These are phyloP conservation scores for Torulaspora delbrueckii DNA, from an alignment of 805 yeast genomes.

Conservation along the genomic window DNA sequence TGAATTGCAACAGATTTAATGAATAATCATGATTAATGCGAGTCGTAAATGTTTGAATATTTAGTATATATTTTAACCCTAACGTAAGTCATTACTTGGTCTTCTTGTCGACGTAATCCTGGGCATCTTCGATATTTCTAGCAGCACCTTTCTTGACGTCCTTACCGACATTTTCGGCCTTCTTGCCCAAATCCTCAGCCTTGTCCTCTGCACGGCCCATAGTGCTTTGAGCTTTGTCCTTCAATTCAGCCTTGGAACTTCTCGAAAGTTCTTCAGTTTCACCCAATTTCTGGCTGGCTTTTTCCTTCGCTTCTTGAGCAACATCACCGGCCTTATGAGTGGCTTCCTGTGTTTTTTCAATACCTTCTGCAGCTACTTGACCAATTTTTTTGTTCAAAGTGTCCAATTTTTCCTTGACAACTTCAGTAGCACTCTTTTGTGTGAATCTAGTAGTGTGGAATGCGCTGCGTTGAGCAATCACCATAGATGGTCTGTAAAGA, in stretches of 20 bases:
- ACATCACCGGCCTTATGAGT: constrained; percentile 13
- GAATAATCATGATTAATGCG: not conserved
- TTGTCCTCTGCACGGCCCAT: constrained; percentile 14
- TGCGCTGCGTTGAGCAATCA: constrained; percentile 6
- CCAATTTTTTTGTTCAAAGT: constrained; percentile 26
- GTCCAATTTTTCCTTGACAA: constrained; percentile 20
- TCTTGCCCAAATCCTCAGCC: constrained; percentile 7
- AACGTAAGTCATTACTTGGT: constrained; percentile 1
- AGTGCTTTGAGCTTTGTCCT: constrained; percentile 4
- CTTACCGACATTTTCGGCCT: constrained; percentile 9
- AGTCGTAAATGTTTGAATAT: not conserved
- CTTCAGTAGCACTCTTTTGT: constrained; percentile 10
- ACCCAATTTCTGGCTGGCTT: constrained; percentile 5
- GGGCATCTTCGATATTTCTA: constrained; percentile 7
- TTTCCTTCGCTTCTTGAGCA: constrained; percentile 5
- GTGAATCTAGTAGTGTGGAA: constrained; percentile 6
- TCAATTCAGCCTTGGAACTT: constrained; percentile 1
- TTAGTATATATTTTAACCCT: not conserved
- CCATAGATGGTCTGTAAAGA: constrained; percentile 12
- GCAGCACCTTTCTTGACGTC: constrained; percentile 6
- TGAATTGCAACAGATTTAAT: not conserved
- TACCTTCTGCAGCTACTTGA: constrained; percentile 24
- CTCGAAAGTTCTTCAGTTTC: constrained; percentile 5
- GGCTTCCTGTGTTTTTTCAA: constrained; percentile 25
- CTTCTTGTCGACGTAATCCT: constrained; percentile 3